Conservation (phyloP, 352 stramenopile genomes). For the Pythium grandisporangium region DNA sequence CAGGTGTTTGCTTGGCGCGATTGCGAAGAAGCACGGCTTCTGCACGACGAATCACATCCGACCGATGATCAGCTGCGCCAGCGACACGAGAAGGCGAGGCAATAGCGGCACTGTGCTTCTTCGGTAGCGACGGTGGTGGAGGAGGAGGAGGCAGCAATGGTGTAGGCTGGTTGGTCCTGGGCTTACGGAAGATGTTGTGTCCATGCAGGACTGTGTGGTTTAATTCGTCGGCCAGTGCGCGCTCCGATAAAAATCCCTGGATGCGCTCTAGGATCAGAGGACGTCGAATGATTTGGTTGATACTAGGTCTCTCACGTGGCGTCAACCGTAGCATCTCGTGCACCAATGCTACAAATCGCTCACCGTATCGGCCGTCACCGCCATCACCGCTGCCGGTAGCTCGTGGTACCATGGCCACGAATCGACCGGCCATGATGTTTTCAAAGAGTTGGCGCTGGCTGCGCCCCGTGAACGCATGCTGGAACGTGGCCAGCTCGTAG, state of each 20-base stretch:
- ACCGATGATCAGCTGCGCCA: too few relatives aligned
- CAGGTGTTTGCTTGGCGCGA: too few relatives aligned
- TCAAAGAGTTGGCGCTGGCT: slow-evolving; percentile 72
- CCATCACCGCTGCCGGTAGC: too few relatives aligned
- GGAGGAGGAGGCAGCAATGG: too few relatives aligned
- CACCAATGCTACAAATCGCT: slow-evolving; percentile 24
- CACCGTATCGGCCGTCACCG: slow-evolving; percentile 6
- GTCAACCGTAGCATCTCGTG: slow-evolving; percentile 52
- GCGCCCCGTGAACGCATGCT: slow-evolving; percentile 84
- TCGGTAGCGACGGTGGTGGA: too few relatives aligned
- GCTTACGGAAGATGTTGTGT: slow-evolving; percentile 50
- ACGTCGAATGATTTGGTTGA: slow-evolving; percentile 46
- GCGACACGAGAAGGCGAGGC: not conserved
- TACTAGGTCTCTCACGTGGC: slow-evolving; percentile 44
- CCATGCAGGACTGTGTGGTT: slow-evolving; percentile 68
- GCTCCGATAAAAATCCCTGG: slow-evolving; percentile 48
- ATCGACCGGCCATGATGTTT: slow-evolving; percentile 41
- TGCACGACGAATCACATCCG: not conserved
- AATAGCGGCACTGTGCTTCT: not conserved
- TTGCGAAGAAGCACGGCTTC: not conserved
- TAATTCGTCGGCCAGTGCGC: slow-evolving; percentile 40
- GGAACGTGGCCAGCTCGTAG: slow-evolving; percentile 88
- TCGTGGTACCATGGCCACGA: slow-evolving; percentile 12
- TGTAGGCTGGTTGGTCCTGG: not conserved
- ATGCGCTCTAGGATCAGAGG: slow-evolving; percentile 56